phyloP scores from a whole-genome alignment of 805 yeast species.

The Metschnikowia kofuensis region DNA sequence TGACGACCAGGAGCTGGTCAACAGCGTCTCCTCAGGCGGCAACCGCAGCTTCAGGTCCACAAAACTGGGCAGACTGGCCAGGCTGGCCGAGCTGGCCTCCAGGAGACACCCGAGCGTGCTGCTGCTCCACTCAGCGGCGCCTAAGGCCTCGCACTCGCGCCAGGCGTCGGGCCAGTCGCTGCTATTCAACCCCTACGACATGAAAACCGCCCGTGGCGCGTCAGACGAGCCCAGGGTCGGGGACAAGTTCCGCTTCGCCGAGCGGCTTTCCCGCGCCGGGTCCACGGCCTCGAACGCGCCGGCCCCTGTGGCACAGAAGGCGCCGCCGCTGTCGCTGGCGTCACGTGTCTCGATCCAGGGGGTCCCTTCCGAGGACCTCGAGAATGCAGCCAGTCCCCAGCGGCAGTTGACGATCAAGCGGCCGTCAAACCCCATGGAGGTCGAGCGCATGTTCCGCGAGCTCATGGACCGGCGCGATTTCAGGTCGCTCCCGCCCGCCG shows the following conservation, averaged over 20 bases:
- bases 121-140: slow-evolving; percentile 6
- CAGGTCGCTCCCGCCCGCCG: slow-evolving; percentile 63
- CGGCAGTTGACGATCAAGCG: slow-evolving; percentile 46
- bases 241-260: slow-evolving; percentile 7
- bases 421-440: slow-evolving; percentile 62
- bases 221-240: slow-evolving; percentile 5
- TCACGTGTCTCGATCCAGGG: not conserved
- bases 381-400: not conserved
- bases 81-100: slow-evolving; percentile 2
- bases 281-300: slow-evolving; percentile 6
- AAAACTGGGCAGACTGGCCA: not conserved
- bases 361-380: not conserved
- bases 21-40: slow-evolving; percentile 8
- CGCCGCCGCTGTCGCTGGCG: slow-evolving; percentile 9
- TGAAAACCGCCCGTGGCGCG: slow-evolving; percentile 17
- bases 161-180: slow-evolving; percentile 22
- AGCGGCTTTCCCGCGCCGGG: slow-evolving; percentile 3
- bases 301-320: slow-evolving; percentile 5
- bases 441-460: slow-evolving; percentile 72
- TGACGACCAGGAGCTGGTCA: slow-evolving; percentile 33
- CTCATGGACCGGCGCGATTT: slow-evolving; percentile 84
- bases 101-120: slow-evolving; percentile 11
- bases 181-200: slow-evolving; percentile 32
- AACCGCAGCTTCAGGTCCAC: not conserved
- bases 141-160: not conserved